A percentile compares a stretch with the other conserved stretches of the same genome.
Conservation (phyloP, 441 rosid species). For the Pelargonium myrrhifolium region DNA sequence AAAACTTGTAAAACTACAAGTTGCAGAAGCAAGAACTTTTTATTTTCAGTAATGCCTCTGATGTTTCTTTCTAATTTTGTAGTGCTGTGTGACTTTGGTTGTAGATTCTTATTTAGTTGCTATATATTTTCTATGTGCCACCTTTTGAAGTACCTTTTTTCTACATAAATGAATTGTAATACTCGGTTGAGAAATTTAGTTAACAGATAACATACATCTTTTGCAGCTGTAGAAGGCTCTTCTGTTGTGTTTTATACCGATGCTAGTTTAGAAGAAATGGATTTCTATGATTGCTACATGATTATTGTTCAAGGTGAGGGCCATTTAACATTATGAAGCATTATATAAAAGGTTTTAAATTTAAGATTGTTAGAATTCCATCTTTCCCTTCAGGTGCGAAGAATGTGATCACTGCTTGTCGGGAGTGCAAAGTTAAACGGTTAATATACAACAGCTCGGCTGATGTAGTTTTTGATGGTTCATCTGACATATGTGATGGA, state of each 20-base stretch:
- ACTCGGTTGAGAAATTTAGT: slow-evolving; percentile 7
- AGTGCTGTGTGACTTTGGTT: neutral
- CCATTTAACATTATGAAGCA: neutral
- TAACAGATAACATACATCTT: slow-evolving; percentile 7
- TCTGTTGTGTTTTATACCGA: slow-evolving; percentile 63
- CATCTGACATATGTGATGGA: slow-evolving; percentile 46
- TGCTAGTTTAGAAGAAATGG: slow-evolving; percentile 32
- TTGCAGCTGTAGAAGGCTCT: slow-evolving; percentile 69
- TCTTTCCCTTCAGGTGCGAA: slow-evolving; percentile 49
- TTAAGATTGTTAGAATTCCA: neutral
- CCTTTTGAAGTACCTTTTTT: slow-evolving; percentile 8
- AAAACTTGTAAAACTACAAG: neutral
- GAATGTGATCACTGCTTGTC: slow-evolving; percentile 69
- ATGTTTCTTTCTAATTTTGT: neutral
- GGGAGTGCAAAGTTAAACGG: slow-evolving; percentile 62
- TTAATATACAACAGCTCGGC: slow-evolving; percentile 76
- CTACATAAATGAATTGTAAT: neutral
- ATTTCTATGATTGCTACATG: slow-evolving; percentile 56
- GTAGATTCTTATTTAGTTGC: neutral
- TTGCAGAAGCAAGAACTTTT: neutral
- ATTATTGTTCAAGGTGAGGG: slow-evolving; percentile 67
- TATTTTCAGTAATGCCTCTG: neutral
- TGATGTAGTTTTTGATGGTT: slow-evolving; percentile 77
- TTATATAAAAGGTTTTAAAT: neutral
- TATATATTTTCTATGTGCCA: neutral